These are phyloP conservation scores for Neobulgaria alba DNA, from an alignment of 2,329 filamentous ascomycete genomes.

Conservation along the genomic window DNA sequence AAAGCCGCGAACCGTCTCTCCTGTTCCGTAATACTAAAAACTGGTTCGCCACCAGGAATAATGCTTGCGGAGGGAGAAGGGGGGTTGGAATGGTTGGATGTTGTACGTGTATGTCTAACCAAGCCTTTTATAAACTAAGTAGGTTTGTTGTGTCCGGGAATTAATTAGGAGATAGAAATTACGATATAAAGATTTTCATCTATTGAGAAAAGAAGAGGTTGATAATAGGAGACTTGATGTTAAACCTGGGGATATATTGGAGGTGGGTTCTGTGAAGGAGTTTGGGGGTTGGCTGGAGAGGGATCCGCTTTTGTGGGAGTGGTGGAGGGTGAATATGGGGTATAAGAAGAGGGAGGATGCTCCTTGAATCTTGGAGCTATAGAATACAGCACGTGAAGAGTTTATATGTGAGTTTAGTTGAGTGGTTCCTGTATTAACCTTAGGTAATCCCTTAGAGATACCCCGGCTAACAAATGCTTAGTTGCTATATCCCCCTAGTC, in stretches of 20 bases:
- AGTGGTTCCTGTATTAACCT: no score
- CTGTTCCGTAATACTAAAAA: constrained; percentile 55
- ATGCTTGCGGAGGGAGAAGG: constrained; percentile 58
- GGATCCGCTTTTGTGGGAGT: constrained; percentile 16
- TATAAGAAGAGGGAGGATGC: constrained; percentile 8
- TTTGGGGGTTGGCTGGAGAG: constrained; percentile 15
- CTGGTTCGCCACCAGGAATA: constrained; percentile 62
- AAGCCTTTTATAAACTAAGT: not conserved
- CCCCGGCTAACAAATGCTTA: no score
- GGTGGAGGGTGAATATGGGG: constrained; percentile 26
- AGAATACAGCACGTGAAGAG: no score
- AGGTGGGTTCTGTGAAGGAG: constrained; percentile 20
- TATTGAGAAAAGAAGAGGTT: constrained; percentile 21
- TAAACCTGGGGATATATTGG: constrained; percentile 13
- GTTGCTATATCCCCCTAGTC: no score
- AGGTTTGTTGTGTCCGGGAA: not conserved
- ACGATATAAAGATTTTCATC: constrained; percentile 25
- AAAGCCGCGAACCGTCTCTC: constrained; percentile 54
- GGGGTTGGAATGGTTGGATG: constrained; percentile 20
- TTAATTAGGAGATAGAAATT: constrained; percentile 15
- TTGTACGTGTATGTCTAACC: constrained; percentile 16
- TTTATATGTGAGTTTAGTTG: no score
- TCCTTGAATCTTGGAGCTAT: no score
- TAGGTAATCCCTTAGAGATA: no score
- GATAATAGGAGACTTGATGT: constrained; percentile 9